Evolutionary conservation across 1,139 yeast genomes (phyloP).

Genomic region (Blastobotrys elegans): DNA sequence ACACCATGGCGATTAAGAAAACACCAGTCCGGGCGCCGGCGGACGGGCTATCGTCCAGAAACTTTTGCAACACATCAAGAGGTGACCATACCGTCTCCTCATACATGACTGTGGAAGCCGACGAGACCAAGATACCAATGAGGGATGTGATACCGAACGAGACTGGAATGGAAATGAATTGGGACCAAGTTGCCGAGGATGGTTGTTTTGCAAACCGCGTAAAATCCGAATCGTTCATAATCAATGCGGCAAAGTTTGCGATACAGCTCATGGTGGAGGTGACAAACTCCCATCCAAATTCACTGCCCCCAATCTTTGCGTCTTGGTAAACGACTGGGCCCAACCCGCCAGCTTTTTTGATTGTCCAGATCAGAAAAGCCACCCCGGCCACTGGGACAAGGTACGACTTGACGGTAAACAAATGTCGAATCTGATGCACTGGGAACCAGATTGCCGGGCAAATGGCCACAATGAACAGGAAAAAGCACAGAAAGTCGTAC

Average conservation of each 20-base stretch:
- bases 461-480: constrained; percentile 71
- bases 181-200: constrained; percentile 47
- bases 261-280: constrained; percentile 73
- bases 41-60: constrained; percentile 53
- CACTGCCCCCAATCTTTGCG: constrained; percentile 48
- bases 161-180: constrained; percentile 62
- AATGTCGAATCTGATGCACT: constrained; percentile 75
- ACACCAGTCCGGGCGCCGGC: constrained; percentile 84
- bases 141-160: constrained; percentile 76
- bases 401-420: constrained; percentile 73
- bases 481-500: constrained; percentile 65
- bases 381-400: constrained; percentile 77
- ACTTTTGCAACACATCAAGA: constrained; percentile 63
- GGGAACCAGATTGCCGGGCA: constrained; percentile 77
- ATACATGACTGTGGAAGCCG: constrained; percentile 68
- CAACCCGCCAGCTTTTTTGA: constrained; percentile 67
- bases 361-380: constrained; percentile 74
- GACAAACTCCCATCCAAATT: constrained; percentile 77
- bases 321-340: constrained; percentile 60
- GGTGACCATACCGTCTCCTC: constrained; percentile 83
- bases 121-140: constrained; percentile 81
- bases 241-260: constrained; percentile 82
- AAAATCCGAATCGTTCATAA: constrained; percentile 86
- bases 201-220: constrained; percentile 69
- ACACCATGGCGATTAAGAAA: constrained; percentile 69